Evolutionary conservation across 805 yeast species (phyloP).

Genomic region (Priceomyces fermenticarens): DNA sequence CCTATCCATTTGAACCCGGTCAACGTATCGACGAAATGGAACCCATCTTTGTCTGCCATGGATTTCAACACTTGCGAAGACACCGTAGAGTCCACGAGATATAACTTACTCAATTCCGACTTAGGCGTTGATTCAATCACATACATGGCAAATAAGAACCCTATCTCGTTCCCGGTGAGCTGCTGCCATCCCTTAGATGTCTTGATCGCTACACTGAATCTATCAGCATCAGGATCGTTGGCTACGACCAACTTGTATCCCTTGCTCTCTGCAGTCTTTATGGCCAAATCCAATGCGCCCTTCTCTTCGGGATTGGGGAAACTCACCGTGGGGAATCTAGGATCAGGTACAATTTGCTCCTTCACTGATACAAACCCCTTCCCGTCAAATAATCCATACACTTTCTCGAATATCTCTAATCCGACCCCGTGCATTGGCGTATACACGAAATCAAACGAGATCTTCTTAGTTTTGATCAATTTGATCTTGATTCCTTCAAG

Average conservation of each 20-base stretch:
- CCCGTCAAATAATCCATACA: conserved; percentile 37
- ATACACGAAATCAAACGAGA: conserved; percentile 58
- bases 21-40: conserved; percentile 72
- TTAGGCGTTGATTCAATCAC: conserved; percentile 35
- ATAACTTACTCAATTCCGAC: conserved; percentile 33
- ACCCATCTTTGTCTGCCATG: conserved; percentile 62
- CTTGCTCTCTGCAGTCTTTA: conserved; percentile 51
- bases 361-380: conserved; percentile 39
- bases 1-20: conserved; percentile 99
- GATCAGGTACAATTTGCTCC: conserved; percentile 75
- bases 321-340: conserved; percentile 77
- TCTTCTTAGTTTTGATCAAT: conserved; percentile 26
- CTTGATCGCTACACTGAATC: conserved; percentile 79
- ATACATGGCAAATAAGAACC: conserved; percentile 75
- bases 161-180: conserved; percentile 88
- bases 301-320: conserved; percentile 97
- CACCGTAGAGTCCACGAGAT: conserved; percentile 83
- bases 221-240: conserved; percentile 96
- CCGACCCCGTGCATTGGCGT: conserved; percentile 99
- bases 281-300: conserved; percentile 81
- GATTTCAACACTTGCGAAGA: conserved; percentile 77
- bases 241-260: conserved; percentile 65
- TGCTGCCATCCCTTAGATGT: conserved; percentile 60
- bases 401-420: conserved; percentile 48
- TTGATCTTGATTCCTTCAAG: conserved; percentile 19